Evolutionary conservation across 345 rosid species (phyloP).

Genomic region (Hypericum androsaemum): DNA sequence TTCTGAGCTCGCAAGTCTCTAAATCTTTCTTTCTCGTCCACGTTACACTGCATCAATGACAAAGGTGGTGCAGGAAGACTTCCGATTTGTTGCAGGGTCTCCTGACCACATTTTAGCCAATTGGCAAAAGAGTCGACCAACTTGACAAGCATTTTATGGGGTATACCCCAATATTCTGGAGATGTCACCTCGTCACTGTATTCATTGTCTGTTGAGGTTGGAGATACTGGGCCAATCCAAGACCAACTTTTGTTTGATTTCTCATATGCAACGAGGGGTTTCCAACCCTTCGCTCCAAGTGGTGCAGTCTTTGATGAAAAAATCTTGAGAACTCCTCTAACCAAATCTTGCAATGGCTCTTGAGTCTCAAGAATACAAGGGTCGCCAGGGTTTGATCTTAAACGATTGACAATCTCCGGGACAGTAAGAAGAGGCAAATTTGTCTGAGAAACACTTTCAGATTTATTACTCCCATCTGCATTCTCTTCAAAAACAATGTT

Average conservation of each 20-base stretch:
- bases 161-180: constrained; percentile 90
- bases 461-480: constrained; percentile 23
- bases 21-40: constrained; percentile 96
- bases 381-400: constrained; percentile 86
- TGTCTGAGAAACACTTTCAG: constrained; percentile 29
- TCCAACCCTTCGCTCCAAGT: constrained; percentile 97
- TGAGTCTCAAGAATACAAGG: constrained; percentile 89
- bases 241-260: constrained; percentile 78
- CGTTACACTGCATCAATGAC: constrained; percentile 66
- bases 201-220: constrained; percentile 50
- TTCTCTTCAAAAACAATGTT: constrained; percentile 39
- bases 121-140: constrained; percentile 93
- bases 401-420: constrained; percentile 88
- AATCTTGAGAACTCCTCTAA: constrained; percentile 90
- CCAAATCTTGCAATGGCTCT: constrained; percentile 92
- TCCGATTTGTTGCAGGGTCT: constrained; percentile 88
- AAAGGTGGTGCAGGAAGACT: constrained; percentile 94
- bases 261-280: constrained; percentile 72
- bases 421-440: constrained; percentile 61
- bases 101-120: constrained; percentile 95
- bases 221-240: constrained; percentile 74
- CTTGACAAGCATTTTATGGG: constrained; percentile 92
- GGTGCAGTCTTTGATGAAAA: constrained; percentile 88
- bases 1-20: constrained; percentile 97
- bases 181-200: constrained; percentile 77